Evolutionary conservation across 2,329 filamentous ascomycete genomes (phyloP), one percentile per base, ranked within the genome.

Genomic region (Furcasterigmium furcatum): DNA sequence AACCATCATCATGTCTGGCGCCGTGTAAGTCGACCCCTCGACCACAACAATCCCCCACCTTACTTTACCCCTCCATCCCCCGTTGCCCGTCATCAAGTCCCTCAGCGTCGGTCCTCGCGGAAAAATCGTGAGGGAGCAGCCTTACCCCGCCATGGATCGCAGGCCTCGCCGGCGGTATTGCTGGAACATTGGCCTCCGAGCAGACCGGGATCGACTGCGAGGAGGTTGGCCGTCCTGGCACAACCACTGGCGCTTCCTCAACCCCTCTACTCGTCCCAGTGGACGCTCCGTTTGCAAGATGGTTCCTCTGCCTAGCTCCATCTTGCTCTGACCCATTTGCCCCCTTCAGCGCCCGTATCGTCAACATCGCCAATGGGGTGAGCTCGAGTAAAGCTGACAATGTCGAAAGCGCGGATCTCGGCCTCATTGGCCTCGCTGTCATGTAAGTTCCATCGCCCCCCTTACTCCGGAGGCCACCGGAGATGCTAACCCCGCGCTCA

Each of bases 371-470:
- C 36, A 45, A 42, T 35, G 38, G 50, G 38, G 50, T 52, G 38
- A 51, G 52, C 52, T 44, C 58, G 50, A 58, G 53, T 55, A 64
- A 74, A 81, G 73, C 80, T 83, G 72, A 84, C 75, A 58, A 62
- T 73, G 65, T 62, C 52, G 62, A 67, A 75, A 89, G 85, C 75
- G 84, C 84, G 83, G 88, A 94, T 84, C 85, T 94, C 73, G 88
- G 88, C 79, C 87, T 94, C 66, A 92, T 94, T 70, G 88, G 88
- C 82, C 80, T 94, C 77, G 88, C 88, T 76, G 88, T 94, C 73
- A 94, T 94, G 87, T 81, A 75, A 72, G 77, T 79, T 45, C 12
- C n/a, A 16, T 16, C 34, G 18, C 42, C 41, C 34, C 25, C 34
- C 38, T 39, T 24, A 42, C 39, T 9, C 41, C 25, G 45, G 25